Percentiles rank a stretch among this genome's conserved stretches.
phyloP scores from a whole-genome alignment of 2,329 filamentous ascomycete species.

The Phialophora verrucosa region DNA sequence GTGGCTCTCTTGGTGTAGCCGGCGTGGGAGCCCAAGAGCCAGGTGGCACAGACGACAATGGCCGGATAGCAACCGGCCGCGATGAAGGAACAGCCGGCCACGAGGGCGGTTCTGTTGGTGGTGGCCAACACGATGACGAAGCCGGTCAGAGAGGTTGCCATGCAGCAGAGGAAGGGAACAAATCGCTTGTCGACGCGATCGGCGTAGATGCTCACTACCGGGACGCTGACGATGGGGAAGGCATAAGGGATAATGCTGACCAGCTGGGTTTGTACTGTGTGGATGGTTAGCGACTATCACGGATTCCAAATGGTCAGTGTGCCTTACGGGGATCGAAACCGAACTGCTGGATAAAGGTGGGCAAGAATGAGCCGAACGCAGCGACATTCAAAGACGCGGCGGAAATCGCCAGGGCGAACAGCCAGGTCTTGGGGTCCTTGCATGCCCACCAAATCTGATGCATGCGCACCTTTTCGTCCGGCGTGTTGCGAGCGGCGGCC shows the following conservation, averaged over 20 bases:
- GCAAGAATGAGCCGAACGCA: slow-evolving; percentile 26
- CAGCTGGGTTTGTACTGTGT: slow-evolving; percentile 22
- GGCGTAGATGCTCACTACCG: slow-evolving; percentile 6
- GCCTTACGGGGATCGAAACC: slow-evolving; percentile 25
- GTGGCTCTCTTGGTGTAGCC: slow-evolving; percentile 28
- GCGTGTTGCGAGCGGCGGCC: slow-evolving; percentile 7
- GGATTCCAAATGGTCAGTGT: background rate
- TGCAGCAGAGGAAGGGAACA: slow-evolving; percentile 12
- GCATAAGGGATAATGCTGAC: slow-evolving; percentile 27
- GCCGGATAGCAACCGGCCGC: slow-evolving; percentile 20
- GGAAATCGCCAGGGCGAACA: slow-evolving; percentile 9
- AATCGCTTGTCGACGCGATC: slow-evolving; percentile 16
- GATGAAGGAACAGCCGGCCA: slow-evolving; percentile 22
- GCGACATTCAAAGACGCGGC: slow-evolving; percentile 17
- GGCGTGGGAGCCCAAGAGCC: slow-evolving; percentile 17
- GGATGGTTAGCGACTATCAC: background rate
- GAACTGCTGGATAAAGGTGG: slow-evolving; percentile 28
- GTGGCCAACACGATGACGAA: slow-evolving; percentile 21
- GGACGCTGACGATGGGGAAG: slow-evolving; percentile 16
- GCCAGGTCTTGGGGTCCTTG: slow-evolving; percentile 23
- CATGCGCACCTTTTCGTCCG: slow-evolving; percentile 4
- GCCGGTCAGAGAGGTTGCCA: slow-evolving; percentile 1
- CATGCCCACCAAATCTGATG: slow-evolving; percentile 9
- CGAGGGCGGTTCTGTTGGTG: slow-evolving; percentile 11
- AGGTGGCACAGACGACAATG: slow-evolving; percentile 14